Evolutionary conservation across 495 filamentous ascomycete genomes (phyloP).

Genomic region (Tuber borchii): DNA sequence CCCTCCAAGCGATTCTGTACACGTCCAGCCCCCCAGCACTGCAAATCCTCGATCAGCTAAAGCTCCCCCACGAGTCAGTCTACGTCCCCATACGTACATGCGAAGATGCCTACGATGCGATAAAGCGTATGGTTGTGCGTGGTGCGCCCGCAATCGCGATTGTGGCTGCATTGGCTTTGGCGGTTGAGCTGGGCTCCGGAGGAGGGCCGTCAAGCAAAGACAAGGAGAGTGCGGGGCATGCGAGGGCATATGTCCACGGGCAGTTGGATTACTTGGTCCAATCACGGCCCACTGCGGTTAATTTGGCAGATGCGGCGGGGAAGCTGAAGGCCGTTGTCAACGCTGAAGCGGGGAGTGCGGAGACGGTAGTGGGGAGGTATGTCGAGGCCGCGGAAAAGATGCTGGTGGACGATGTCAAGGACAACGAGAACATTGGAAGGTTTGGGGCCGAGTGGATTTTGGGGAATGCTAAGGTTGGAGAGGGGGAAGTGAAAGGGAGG

Average conservation of each 20-base stretch:
- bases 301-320: slow-evolving; percentile 78
- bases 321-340: slow-evolving; percentile 61
- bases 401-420: slow-evolving; percentile 74
- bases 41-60: slow-evolving; percentile 81
- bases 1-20: slow-evolving; percentile 83
- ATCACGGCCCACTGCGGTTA: slow-evolving; percentile 88
- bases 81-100: slow-evolving; percentile 68
- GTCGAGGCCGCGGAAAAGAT: slow-evolving; percentile 75
- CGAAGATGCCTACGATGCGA: slow-evolving; percentile 84
- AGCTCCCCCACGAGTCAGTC: slow-evolving; percentile 75
- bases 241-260: slow-evolving; percentile 58
- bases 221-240: slow-evolving; percentile 50
- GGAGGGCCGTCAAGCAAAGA: not conserved
- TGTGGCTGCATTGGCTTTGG: slow-evolving; percentile 80
- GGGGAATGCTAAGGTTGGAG: slow-evolving; percentile 44
- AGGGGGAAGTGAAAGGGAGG: slow-evolving; percentile 44
- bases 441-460: slow-evolving; percentile 79
- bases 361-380: slow-evolving; percentile 51
- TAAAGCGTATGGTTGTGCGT: slow-evolving; percentile 87
- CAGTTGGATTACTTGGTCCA: slow-evolving; percentile 76
- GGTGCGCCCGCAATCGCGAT: slow-evolving; percentile 96
- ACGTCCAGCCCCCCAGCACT: slow-evolving; percentile 61
- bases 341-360: slow-evolving; percentile 38
- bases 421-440: slow-evolving; percentile 77
- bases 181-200: slow-evolving; percentile 55